Evolutionary conservation across 495 filamentous ascomycete genomes (phyloP).

Genomic region (Pseudomonodictys pantanalensis): DNA sequence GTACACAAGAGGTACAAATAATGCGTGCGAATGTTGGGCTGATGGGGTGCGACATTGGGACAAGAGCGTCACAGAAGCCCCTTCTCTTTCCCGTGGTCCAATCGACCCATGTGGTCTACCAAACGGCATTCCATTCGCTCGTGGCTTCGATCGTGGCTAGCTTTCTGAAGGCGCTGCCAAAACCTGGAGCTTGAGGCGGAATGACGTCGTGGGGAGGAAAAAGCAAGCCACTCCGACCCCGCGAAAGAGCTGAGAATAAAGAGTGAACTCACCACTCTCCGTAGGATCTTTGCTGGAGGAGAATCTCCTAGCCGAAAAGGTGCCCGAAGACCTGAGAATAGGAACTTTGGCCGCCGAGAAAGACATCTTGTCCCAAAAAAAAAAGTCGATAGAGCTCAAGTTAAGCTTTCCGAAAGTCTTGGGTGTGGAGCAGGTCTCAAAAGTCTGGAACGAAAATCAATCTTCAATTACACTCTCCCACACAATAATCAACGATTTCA

Average conservation of each 20-base stretch:
- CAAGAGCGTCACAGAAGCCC: too few relatives aligned
- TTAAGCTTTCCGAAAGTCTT: constrained; percentile 2
- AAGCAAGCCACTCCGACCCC: background rate
- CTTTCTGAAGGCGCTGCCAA: background rate
- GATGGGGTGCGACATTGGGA: too few relatives aligned
- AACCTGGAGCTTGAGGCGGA: background rate
- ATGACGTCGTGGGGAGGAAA: constrained; percentile 8
- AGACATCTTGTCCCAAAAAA: constrained; percentile 22
- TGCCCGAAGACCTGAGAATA: constrained; percentile 14
- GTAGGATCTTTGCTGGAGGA: constrained; percentile 30
- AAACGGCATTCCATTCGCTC: background rate
- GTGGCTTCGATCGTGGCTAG: background rate
- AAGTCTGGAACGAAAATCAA: background rate
- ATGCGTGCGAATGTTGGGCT: too few relatives aligned
- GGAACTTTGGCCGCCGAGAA: constrained; percentile 26
- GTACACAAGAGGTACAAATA: too few relatives aligned
- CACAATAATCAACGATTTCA: too few relatives aligned
- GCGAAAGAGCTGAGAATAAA: background rate
- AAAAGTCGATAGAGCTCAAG: background rate
- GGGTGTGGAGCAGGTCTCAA: background rate
- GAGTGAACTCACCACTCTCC: constrained; percentile 34
- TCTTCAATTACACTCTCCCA: background rate
- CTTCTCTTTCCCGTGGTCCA: too few relatives aligned
- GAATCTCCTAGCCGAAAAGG: constrained; percentile 30
- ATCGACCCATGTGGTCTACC: too few relatives aligned